Percentiles rank a stretch among this genome's conserved stretches.
phyloP scores from a whole-genome alignment of 257 asterid genomes.

The Solanum phureja region DNA sequence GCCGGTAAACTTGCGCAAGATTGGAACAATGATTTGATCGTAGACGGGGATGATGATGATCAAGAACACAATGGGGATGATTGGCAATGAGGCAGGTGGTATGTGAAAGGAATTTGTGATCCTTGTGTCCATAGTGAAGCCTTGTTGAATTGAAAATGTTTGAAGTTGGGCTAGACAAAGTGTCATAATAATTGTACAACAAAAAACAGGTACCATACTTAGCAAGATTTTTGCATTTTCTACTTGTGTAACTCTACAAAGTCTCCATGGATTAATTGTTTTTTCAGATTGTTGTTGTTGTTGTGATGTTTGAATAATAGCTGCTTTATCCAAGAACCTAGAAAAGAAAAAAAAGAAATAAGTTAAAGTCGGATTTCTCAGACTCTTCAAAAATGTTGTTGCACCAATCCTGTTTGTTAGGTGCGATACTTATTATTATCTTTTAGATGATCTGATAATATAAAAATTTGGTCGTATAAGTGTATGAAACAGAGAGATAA shows the following conservation, averaged over 20 bases:
- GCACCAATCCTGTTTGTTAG: neutral
- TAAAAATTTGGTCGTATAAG: neutral
- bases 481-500: neutral
- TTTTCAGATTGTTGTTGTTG: neutral
- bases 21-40: slow-evolving; percentile 49
- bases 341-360: too few relatives aligned
- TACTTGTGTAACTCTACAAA: slow-evolving; percentile 74
- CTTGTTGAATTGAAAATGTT: slow-evolving; percentile 66
- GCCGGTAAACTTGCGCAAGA: slow-evolving; percentile 41
- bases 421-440: neutral
- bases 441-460: neutral
- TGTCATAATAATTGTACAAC: slow-evolving; percentile 70
- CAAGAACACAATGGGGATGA: slow-evolving; percentile 43
- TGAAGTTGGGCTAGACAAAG: slow-evolving; percentile 77
- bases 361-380: neutral
- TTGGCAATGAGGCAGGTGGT: slow-evolving; percentile 69
- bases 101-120: slow-evolving; percentile 33
- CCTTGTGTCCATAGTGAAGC: slow-evolving; percentile 56
- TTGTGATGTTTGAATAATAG: slow-evolving; percentile 29
- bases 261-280: slow-evolving; percentile 39
- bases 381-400: too few relatives aligned
- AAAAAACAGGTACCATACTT: slow-evolving; percentile 51
- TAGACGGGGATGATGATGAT: slow-evolving; percentile 45
- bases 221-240: slow-evolving; percentile 67
- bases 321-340: slow-evolving; percentile 74